A percentile compares a stretch with the other conserved stretches of the same genome.
phyloP scores from a whole-genome alignment of 2,329 filamentous ascomycete species.

The Fusarium sp. region DNA sequence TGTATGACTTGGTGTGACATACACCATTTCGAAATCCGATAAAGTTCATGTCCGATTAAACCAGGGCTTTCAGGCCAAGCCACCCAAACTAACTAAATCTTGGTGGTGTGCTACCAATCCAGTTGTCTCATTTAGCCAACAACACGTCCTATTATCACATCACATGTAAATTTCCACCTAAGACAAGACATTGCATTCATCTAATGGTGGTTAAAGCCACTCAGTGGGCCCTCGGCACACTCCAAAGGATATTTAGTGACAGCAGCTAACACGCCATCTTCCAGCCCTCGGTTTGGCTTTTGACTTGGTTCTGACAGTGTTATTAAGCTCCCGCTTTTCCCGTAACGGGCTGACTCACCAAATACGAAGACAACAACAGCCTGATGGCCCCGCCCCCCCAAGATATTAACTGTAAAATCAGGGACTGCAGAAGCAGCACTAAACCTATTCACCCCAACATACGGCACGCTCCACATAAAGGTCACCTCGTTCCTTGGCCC shows the following conservation, averaged over 20 bases:
- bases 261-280: slow-evolving; percentile 1
- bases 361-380: slow-evolving; percentile 23
- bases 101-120: not conserved
- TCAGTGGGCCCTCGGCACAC: not conserved
- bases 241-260: not conserved
- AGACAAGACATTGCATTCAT: not conserved
- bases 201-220: not conserved
- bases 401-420: not conserved
- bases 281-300: not conserved
- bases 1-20: not conserved
- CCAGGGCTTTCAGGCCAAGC: not conserved
- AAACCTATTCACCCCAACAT: slow-evolving; percentile 10
- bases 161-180: not conserved
- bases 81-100: not conserved
- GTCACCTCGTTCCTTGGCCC: not conserved
- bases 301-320: not conserved
- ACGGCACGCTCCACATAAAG: slow-evolving; percentile 6
- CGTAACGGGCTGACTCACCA: not conserved
- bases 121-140: not conserved
- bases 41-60: not conserved
- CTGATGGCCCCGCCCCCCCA: slow-evolving; percentile 8
- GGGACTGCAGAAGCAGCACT: not conserved
- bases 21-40: not conserved
- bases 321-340: not conserved
- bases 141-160: not conserved